phyloP scores from a whole-genome alignment of 306 rosid genomes.

The Sesbania bispinosa region DNA sequence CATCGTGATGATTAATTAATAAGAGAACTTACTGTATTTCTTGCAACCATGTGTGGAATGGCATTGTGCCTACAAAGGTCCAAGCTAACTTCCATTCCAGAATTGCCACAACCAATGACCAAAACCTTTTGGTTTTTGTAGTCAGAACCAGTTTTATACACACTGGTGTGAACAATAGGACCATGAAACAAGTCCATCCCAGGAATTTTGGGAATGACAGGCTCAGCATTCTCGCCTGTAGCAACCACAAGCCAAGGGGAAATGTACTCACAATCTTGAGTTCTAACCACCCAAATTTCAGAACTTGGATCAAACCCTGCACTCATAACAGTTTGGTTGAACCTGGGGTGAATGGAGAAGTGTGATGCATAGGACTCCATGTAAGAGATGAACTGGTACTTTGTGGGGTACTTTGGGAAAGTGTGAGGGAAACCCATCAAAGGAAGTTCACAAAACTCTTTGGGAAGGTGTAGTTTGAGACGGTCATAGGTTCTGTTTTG shows the following conservation, averaged over 20 bases:
- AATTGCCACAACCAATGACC: slow-evolving; percentile 93
- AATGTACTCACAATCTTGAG: slow-evolving; percentile 41
- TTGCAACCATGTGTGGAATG: slow-evolving; percentile 69
- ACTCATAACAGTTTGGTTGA: slow-evolving; percentile 53
- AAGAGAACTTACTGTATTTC: slow-evolving; percentile 66
- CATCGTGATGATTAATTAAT: slow-evolving; percentile 17
- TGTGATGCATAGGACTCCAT: slow-evolving; percentile 68
- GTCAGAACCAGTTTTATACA: slow-evolving; percentile 56
- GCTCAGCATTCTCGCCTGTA: slow-evolving; percentile 94
- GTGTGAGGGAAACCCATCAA: slow-evolving; percentile 50
- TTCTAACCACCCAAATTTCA: slow-evolving; percentile 55
- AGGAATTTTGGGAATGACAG: slow-evolving; percentile 48
- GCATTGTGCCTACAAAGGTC: slow-evolving; percentile 89
- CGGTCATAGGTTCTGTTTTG: slow-evolving; percentile 72
- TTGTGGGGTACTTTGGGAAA: slow-evolving; percentile 82
- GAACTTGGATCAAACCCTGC: slow-evolving; percentile 46
- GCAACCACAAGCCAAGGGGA: slow-evolving; percentile 84
- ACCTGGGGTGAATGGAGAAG: slow-evolving; percentile 58
- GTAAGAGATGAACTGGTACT: slow-evolving; percentile 74
- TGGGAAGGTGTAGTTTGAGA: slow-evolving; percentile 89
- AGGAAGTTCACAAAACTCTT: slow-evolving; percentile 77
- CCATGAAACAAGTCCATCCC: slow-evolving; percentile 62
- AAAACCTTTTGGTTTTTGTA: slow-evolving; percentile 59
- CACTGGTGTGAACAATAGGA: slow-evolving; percentile 52
- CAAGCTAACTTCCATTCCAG: slow-evolving; percentile 99